Conservation (phyloP, 495 filamentous ascomycete species). For the Lepidopterella palustris region DNA sequence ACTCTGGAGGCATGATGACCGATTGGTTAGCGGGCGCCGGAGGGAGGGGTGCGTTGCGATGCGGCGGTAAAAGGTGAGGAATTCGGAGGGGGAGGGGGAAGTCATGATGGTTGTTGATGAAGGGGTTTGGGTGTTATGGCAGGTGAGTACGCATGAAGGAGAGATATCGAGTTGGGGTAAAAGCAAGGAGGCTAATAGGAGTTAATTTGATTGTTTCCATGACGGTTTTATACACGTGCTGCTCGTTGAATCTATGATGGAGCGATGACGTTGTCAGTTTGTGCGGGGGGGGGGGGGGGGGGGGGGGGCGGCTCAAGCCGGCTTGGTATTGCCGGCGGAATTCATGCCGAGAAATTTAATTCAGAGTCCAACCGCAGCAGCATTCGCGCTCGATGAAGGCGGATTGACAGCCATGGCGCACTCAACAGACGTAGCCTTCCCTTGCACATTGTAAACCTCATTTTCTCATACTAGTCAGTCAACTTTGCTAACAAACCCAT, state of each 20-base stretch:
- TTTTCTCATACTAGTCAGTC: constrained; percentile 2
- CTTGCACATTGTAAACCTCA: constrained; percentile 60
- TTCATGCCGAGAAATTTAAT: background rate
- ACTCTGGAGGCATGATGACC: constrained; percentile 1
- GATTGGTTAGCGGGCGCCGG: background rate
- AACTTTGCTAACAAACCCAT: background rate
- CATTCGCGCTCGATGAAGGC: background rate
- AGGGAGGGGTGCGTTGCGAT: constrained; percentile 4
- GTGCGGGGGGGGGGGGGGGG: background rate
- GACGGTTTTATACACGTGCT: too few species aligned
- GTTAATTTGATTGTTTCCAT: background rate
- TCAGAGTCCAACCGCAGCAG: background rate
- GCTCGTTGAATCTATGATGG: too few species aligned
- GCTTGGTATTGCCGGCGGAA: background rate
- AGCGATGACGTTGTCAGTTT: constrained; percentile 12
- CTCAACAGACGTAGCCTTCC: constrained; percentile 50
- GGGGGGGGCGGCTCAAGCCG: background rate
- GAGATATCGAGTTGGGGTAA: background rate
- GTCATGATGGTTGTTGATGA: constrained; percentile 11
- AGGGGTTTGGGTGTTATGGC: background rate
- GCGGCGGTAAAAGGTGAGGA: constrained; percentile 29
- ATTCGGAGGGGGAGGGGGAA: constrained; percentile 28
- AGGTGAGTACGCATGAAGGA: background rate
- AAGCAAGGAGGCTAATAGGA: background rate
- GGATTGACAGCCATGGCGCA: background rate